Conservation (phyloP, 2,329 filamentous ascomycete species). For the Fusarium subtropicale region DNA sequence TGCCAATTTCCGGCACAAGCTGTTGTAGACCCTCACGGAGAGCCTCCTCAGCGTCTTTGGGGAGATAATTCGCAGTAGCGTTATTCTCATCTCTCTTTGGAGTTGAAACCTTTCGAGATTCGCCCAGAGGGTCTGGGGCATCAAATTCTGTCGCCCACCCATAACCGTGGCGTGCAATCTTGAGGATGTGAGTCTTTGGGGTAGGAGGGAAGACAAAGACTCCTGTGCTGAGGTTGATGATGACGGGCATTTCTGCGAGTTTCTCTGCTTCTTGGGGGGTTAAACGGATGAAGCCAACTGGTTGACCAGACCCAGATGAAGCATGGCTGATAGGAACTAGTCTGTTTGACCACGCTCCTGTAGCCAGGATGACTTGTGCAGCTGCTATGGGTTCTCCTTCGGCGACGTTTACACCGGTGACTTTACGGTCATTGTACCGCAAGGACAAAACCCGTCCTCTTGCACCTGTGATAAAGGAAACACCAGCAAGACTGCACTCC, state of each 20-base stretch:
- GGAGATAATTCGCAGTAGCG: constrained; percentile 57
- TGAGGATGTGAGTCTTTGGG: constrained; percentile 61
- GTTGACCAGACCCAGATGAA: constrained; percentile 72
- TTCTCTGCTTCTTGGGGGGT: constrained; percentile 66
- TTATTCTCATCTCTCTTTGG: constrained; percentile 53
- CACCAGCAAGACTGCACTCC: constrained; percentile 47
- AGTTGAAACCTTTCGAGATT: constrained; percentile 45
- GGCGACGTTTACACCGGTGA: constrained; percentile 45
- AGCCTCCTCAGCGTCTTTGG: constrained; percentile 63
- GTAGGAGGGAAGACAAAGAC: constrained; percentile 67
- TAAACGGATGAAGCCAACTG: constrained; percentile 72
- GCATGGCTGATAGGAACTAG: constrained; percentile 70
- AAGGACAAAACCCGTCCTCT: constrained; percentile 48
- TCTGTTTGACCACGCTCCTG: constrained; percentile 73
- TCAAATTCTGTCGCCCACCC: constrained; percentile 59
- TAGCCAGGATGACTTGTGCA: constrained; percentile 71
- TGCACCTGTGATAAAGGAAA: constrained; percentile 49
- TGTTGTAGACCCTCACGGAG: constrained; percentile 63
- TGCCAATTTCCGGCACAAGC: constrained; percentile 65
- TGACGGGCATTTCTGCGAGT: constrained; percentile 67
- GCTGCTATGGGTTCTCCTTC: constrained; percentile 61
- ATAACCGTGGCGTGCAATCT: constrained; percentile 70
- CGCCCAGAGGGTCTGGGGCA: constrained; percentile 27
- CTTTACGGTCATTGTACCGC: constrained; percentile 18
- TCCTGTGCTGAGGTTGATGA: constrained; percentile 65